Percentiles rank a stretch among this genome's conserved stretches.
phyloP scores from a whole-genome alignment of 305 asterid genomes.

The Rubia balearica region DNA sequence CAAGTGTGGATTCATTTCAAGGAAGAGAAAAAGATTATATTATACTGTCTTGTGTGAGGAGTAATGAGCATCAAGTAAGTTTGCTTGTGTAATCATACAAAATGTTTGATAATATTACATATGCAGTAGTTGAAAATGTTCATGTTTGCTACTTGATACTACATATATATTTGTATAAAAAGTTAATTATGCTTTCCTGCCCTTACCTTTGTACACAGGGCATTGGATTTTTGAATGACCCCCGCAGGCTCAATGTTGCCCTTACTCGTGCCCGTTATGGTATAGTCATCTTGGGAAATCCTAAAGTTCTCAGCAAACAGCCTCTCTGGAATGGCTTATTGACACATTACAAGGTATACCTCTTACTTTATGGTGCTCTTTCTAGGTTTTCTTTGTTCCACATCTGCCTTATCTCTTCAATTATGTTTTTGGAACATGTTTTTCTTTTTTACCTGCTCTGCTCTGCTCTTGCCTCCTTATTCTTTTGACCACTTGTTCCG shows the following conservation, averaged over 20 bases:
- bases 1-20: constrained; percentile 98
- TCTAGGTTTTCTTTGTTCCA: not conserved
- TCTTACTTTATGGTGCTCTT: constrained; percentile 7
- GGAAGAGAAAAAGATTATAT: constrained; percentile 99
- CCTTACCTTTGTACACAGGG: constrained; percentile 39
- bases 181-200: constrained; percentile 1
- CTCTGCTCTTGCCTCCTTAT: not conserved
- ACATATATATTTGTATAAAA: too few species aligned
- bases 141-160: too few species aligned
- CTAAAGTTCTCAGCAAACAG: constrained; percentile 96
- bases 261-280: constrained; percentile 99
- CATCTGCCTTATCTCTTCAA: not conserved
- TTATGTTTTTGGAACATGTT: constrained; percentile 1
- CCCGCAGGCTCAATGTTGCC: constrained; percentile 99
- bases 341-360: constrained; percentile 85
- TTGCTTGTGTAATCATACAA: not conserved
- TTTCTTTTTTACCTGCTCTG: not conserved
- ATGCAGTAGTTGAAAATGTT: too few species aligned
- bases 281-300: constrained; percentile 94
- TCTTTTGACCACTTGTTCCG: not conserved
- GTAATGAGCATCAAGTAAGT: constrained; percentile 97
- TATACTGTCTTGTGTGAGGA: constrained; percentile 95
- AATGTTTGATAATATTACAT: not conserved
- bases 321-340: constrained; percentile 94
- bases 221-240: constrained; percentile 98